Base-by-base conservation (phyloP, 331 rosid species). In the Telfairia occidentalis region DNA sequence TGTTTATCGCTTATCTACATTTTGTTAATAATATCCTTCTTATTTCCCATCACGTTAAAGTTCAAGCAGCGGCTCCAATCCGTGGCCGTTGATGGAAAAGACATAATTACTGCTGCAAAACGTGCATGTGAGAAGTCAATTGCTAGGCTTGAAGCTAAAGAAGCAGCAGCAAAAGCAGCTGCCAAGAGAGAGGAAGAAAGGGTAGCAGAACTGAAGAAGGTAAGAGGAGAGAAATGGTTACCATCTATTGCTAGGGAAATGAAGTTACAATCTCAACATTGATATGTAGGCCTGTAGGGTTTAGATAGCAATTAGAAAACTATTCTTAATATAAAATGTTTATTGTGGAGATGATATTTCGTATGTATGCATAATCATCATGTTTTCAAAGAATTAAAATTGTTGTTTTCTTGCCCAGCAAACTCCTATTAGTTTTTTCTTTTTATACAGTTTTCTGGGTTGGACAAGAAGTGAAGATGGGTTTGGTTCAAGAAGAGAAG, bases 191-290 rank as follows among this genome's bases (percentile, higher is more conserved):
- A 94, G 74, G 88, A 88, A 83, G 91, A 87, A 84, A 85, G 98
- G 80, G 84, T 94, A 76, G 86, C 87, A 55, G 76, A 83, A 9
- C 82, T 94, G 87, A 91, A 94, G 69, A 89, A 78, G 84, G 76
- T 86, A 18, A 91, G 96, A 79, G 97, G 98, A 37, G 97, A 91
- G 83, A 91, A 84, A 82, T 87, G 97, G 96, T 79, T 88, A 23
- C 97, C 97, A 49, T 91, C 96, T 57, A 84, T 88, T 82, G 96
- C 92, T 76, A 85, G 78, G 80, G 90, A 83, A 76, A 85, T 79
- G 91, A 79, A 66, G 64, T 66, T 76, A 38, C 84, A 83, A 34
- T 40, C 9, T 64, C 60, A 21, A 35, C 52, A 16, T 61, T 81
- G 75, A 28, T 65, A 78, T 57, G 67, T 21, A 38, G n/a, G n/a